Evolutionary conservation across 169 alveolate genomes (phyloP), one percentile per base, ranked within the genome.

Genomic region (Plasmodium gonderi): DNA sequence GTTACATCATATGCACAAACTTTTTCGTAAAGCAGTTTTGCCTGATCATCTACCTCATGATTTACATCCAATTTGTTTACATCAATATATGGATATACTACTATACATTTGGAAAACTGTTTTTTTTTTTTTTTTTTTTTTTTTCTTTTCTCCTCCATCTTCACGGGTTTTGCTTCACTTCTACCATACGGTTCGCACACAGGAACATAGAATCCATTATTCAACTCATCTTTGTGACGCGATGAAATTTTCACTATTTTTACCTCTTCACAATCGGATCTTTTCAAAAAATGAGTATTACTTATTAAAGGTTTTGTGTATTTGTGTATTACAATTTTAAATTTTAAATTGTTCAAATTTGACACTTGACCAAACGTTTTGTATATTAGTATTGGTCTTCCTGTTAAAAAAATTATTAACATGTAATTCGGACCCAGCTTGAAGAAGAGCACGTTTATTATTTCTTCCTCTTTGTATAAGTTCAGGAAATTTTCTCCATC

Each of bases 361-460:
- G n/a, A 11, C 8, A 49, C 12, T 8, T 42, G 6, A 60, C 54
- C 9, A 31, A 83, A 23, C 4, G 79, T 45, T 69, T 83, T 83
- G 64, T 83, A 83, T 11, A 83, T 83, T 64, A 83, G 40, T 0
- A 83, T 83, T 12, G 92, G 92, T 49, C 92, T 83, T 2, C 92
- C 92, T 12, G 92, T 83, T 31, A 83, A 40, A 64, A 83, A 83
- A 12, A 83, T 26, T 8, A 49, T 83, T 83, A 83, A 33, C n/a
- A 83, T 2, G 64, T 83, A 83, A n/a, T 69, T 67, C 31, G 38
- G 38, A n/a, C 64, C 82, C 31, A 83, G 40, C 33, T 74, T 74
- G 64, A 83, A 83, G 60, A 83, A 76, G 23, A 83, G 44, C 9
- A 83, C 40, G 6, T 83, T 83, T 69, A 83, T 72, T 20, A 83